Evolutionary conservation across 2,329 filamentous ascomycete genomes (phyloP), one percentile per base, ranked within the genome.

Genomic region (Macrophomina tecta): DNA sequence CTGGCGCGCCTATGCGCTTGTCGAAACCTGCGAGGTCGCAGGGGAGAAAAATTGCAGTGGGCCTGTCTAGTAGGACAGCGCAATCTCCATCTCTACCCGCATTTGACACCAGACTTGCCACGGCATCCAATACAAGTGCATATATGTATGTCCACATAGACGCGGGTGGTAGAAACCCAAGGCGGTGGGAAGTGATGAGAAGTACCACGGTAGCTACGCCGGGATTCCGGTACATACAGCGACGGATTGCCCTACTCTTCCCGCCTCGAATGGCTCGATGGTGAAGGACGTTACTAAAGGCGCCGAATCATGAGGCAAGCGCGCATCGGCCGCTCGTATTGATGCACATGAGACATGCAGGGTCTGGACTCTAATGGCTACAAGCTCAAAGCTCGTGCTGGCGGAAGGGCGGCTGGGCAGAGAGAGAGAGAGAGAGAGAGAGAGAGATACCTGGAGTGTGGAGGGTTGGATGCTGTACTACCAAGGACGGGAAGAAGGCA

Each of bases 271-370:
- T 18, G 32, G 46, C 32, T 64, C 46, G 32, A 32, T 9, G 38
- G 36, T 4, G 11, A 36, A 53, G 48, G 62, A 56, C 38, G 49
- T 56, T 65, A 28, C 16, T 14, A 40, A 16, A 34, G 18, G 49
- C 38, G 30, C 32, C 32, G 45, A 62, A 16, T 49, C 46, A 38
- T 40, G 28, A 61, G 23, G 38, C 56, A 61, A 30, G 36, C 40
- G 48, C 28, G 58, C 30, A 62, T 5, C 28, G 30, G 45, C 58
- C 5, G 58, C 46, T n/a, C 56, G 56, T 34, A 16, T 34, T 23
- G 11, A 16, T 38, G 45, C 42, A 16, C 45, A 49, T 48, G 32
- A 62, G 58, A 51, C 58, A 62, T 62, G 58, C 58, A 62, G 58
- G 58, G 58, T 49, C 42, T 51, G 32, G 58, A 11, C 28, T 18